Evolutionary conservation across 2,329 filamentous ascomycete species (phyloP).

Genomic region (Seiridium unicorne): DNA sequence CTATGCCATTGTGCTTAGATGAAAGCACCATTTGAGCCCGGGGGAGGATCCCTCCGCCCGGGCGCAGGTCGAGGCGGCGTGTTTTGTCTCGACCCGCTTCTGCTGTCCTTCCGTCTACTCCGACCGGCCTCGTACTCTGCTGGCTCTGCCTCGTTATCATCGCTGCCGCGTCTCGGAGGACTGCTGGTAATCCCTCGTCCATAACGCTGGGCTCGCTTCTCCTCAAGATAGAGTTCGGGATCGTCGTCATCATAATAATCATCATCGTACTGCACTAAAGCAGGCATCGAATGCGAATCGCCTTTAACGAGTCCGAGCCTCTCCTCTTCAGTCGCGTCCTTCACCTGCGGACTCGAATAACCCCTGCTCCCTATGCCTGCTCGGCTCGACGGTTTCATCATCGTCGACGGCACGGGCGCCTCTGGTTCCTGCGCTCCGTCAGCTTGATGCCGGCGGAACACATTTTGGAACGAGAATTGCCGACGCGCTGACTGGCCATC

Average conservation of each 20-base stretch:
- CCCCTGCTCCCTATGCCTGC: slow-evolving; percentile 35
- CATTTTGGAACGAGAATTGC: slow-evolving; percentile 90
- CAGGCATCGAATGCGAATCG: slow-evolving; percentile 44
- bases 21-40: slow-evolving; percentile 14
- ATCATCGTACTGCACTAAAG: slow-evolving; percentile 33
- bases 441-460: slow-evolving; percentile 63
- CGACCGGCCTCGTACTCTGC: slow-evolving; percentile 24
- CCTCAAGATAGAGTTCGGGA: slow-evolving; percentile 26
- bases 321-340: slow-evolving; percentile 76
- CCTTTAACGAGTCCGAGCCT: slow-evolving; percentile 78
- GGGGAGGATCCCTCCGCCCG: background rate
- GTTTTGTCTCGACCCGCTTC: slow-evolving; percentile 14
- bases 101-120: slow-evolving; percentile 23
- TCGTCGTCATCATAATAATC: slow-evolving; percentile 31
- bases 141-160: slow-evolving; percentile 23
- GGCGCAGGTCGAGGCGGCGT: slow-evolving; percentile 15
- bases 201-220: slow-evolving; percentile 31
- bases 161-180: slow-evolving; percentile 29
- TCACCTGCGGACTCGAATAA: slow-evolving; percentile 39
- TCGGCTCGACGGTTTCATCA: slow-evolving; percentile 27
- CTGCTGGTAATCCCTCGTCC: slow-evolving; percentile 40
- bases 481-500: slow-evolving; percentile 53
- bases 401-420: slow-evolving; percentile 20
- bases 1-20: background rate
- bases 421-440: slow-evolving; percentile 24